Conservation (phyloP, 2,329 filamentous ascomycete genomes). For the Fusarium brevicatenulatum region DNA sequence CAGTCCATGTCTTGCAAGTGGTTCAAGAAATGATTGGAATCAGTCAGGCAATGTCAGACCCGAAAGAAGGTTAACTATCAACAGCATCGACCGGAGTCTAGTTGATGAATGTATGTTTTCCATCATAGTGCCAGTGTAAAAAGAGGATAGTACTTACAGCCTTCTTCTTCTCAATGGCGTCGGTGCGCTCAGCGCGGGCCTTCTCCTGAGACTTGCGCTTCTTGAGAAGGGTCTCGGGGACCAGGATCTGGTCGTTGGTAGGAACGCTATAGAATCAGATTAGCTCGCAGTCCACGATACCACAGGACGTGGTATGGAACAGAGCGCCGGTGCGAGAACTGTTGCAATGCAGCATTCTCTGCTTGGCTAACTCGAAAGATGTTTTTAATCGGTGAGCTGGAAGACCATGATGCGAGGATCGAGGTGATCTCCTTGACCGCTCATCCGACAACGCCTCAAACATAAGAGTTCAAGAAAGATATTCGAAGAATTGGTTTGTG, state of each 20-base stretch:
- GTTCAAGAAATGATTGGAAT: constrained; percentile 35
- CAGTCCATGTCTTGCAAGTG: constrained; percentile 45
- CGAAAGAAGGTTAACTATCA: constrained; percentile 99
- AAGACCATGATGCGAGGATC: constrained; percentile 6
- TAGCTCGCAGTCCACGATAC: constrained; percentile 79
- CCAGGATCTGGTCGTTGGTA: constrained; percentile 93
- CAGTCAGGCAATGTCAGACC: constrained; percentile 76
- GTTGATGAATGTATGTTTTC: constrained; percentile 85
- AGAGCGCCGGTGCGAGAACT: constrained; percentile 90
- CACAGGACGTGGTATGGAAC: constrained; percentile 61
- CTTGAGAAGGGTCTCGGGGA: constrained; percentile 99
- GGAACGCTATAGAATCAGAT: constrained; percentile 80
- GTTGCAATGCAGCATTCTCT: constrained; percentile 92
- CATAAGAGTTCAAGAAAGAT: constrained; percentile 54
- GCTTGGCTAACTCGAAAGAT: constrained; percentile 84
- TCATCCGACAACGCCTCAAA: constrained; percentile 83
- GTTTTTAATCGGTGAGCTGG: constrained; percentile 80
- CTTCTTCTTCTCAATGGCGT: constrained; percentile 87
- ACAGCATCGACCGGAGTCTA: constrained; percentile 98
- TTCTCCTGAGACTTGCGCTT: constrained; percentile 99
- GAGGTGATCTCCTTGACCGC: constrained; percentile 42
- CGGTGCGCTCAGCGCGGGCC: constrained; percentile 88
- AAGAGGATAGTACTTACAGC: constrained; percentile 73
- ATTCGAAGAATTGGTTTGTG: constrained; percentile 45
- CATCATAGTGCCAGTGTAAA: constrained; percentile 74